Evolutionary conservation across 129 eudicot genomes (phyloP).

Genomic region (Saussurea involucrata): DNA sequence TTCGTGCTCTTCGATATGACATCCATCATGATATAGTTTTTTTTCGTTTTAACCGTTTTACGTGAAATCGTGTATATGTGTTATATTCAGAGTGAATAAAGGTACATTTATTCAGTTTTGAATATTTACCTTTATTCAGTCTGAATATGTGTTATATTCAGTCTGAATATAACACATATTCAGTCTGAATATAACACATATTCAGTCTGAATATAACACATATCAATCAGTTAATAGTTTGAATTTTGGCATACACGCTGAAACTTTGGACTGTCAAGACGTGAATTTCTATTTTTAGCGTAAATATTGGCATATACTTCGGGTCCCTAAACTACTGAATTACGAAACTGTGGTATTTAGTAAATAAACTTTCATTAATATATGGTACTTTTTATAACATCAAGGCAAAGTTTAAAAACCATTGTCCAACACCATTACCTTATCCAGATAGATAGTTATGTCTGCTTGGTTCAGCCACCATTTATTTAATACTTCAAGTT

Average conservation of each 20-base stretch:
- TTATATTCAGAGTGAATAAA: too few relatives aligned
- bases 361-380: background rate
- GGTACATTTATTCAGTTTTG: too few relatives aligned
- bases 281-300: background rate
- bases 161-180: too few relatives aligned
- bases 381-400: background rate
- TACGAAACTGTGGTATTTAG: background rate
- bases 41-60: too few relatives aligned
- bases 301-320: background rate
- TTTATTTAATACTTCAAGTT: background rate
- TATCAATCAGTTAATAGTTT: too few relatives aligned
- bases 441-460: background rate
- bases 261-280: background rate
- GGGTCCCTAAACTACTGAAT: background rate
- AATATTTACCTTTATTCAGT: too few relatives aligned
- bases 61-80: too few relatives aligned
- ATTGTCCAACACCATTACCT: background rate
- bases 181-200: too few relatives aligned
- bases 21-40: too few relatives aligned
- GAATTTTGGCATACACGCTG: background rate
- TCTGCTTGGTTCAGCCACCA: background rate
- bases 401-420: background rate
- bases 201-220: too few relatives aligned
- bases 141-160: too few relatives aligned
- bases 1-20: too few relatives aligned